phyloP scores from a whole-genome alignment of 139 green algal species.

The Coccomyxa sp. region DNA sequence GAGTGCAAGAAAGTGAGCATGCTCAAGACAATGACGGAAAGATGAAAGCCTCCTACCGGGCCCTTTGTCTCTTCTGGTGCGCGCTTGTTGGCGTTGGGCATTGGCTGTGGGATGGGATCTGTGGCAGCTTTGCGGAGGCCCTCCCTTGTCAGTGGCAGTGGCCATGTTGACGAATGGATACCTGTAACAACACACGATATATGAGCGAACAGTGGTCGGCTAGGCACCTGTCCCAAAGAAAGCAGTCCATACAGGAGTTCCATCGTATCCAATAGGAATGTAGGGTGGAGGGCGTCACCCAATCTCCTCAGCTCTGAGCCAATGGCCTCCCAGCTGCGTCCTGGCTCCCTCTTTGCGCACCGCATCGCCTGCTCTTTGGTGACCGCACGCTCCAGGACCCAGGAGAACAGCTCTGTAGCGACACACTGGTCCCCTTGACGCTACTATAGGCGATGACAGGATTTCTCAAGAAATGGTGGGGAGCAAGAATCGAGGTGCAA shows the following conservation, averaged over 20 bases:
- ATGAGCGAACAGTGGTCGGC: not conserved
- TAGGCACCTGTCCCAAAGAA: too few species aligned
- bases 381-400: slow-evolving; percentile 41
- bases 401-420: slow-evolving; percentile 59
- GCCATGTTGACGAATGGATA: slow-evolving; percentile 26
- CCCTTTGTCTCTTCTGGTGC: not conserved
- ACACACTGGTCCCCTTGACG: not conserved
- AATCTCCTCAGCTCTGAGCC: slow-evolving; percentile 54
- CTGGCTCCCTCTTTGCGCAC: slow-evolving; percentile 70
- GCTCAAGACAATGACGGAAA: not conserved
- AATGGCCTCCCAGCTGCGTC: slow-evolving; percentile 77
- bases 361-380: slow-evolving; percentile 52
- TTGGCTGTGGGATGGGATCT: slow-evolving; percentile 3
- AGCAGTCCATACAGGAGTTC: too few species aligned
- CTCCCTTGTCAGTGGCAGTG: slow-evolving; percentile 33
- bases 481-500: too few species aligned
- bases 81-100: slow-evolving; percentile 4
- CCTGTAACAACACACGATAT: slow-evolving; percentile 1
- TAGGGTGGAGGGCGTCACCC: slow-evolving; percentile 19
- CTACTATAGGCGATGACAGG: not conserved
- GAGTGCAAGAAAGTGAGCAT: not conserved
- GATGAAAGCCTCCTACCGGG: not conserved
- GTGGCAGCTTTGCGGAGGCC: slow-evolving; percentile 8
- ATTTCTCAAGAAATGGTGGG: not conserved
- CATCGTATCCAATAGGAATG: too few species aligned